Evolutionary conservation across 2,329 filamentous ascomycete species (phyloP).

Genomic region (Sclerotiophoma versabilis): DNA sequence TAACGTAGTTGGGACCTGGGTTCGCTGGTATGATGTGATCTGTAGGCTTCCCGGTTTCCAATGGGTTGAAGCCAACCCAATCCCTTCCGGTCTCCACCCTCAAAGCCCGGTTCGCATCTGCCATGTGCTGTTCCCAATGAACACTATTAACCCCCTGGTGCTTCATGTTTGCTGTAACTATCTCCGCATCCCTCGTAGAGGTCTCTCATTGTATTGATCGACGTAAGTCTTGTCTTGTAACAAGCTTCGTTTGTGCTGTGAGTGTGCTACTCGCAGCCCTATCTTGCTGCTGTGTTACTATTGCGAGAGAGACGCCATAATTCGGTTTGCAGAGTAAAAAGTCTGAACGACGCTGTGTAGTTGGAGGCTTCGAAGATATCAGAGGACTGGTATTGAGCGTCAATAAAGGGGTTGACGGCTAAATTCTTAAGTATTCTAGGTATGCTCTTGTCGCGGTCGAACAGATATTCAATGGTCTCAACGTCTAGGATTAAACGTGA

Average conservation of each 20-base stretch:
- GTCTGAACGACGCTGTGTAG: background rate
- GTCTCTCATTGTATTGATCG: background rate
- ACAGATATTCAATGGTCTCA: conserved; percentile 1
- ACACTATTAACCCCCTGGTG: background rate
- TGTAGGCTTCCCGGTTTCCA: background rate
- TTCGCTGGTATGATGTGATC: background rate
- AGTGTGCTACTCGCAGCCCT: background rate
- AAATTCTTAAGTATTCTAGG: background rate
- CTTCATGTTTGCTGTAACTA: background rate
- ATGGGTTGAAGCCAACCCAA: background rate
- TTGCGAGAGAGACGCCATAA: background rate
- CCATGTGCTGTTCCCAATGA: background rate
- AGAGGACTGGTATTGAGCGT: background rate
- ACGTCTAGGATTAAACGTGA: background rate
- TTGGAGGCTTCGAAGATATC: background rate
- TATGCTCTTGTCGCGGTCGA: background rate
- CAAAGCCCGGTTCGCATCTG: background rate
- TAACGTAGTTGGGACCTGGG: background rate
- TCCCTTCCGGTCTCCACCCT: background rate
- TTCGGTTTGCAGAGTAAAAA: background rate
- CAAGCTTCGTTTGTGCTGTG: background rate
- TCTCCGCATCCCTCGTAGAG: background rate
- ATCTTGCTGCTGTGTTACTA: background rate
- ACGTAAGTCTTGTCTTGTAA: background rate
- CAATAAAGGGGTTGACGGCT: background rate